Percentiles rank a stretch among this genome's conserved stretches.
These are phyloP conservation scores for Zygoascus ofunaensis DNA, from an alignment of 805 yeast genomes.

Conservation along the genomic window DNA sequence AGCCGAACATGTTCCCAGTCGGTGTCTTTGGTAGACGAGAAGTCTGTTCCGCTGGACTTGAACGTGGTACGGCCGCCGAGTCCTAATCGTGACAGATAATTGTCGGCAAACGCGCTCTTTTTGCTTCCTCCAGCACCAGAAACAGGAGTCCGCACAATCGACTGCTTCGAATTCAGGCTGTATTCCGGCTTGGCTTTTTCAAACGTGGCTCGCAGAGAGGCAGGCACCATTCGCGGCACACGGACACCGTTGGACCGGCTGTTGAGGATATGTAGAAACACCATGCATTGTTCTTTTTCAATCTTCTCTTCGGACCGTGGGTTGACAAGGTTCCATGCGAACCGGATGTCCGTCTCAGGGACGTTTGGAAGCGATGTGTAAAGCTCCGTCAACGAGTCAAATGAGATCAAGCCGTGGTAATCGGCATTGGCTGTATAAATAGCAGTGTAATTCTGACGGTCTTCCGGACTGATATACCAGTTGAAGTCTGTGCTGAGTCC, in stretches of 20 bases:
- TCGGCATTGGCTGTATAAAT: conserved; percentile 70
- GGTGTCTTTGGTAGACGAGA: conserved; percentile 47
- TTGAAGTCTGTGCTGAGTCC: conserved; percentile 64
- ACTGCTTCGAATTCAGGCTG: conserved; percentile 39
- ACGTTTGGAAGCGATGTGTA: conserved; percentile 61
- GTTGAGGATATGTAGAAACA: conserved; percentile 81
- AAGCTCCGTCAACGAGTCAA: conserved; percentile 58
- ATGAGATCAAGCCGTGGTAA: conserved; percentile 68
- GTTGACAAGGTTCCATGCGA: conserved; percentile 92
- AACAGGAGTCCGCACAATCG: conserved; percentile 28
- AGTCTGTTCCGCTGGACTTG: conserved; percentile 54
- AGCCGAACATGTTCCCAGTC: conserved; percentile 91
- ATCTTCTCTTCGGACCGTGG: conserved; percentile 82
- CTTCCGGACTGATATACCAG: conserved; percentile 94
- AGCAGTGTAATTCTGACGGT: conserved; percentile 66
- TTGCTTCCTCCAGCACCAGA: conserved; percentile 11
- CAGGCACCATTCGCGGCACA: conserved; percentile 92
- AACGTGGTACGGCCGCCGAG: conserved; percentile 28
- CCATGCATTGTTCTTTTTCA: conserved; percentile 87
- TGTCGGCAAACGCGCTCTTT: conserved; percentile 30
- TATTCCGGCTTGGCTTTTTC: conserved; percentile 76
- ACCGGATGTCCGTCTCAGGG: conserved; percentile 74
- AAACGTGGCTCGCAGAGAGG: conserved; percentile 82
- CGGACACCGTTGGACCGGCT: conserved; percentile 79
- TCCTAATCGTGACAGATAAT: conserved; percentile 52